Evolutionary conservation across 1,284 basidiomycete species (phyloP).

Genomic region (Malassezia psittaci): DNA sequence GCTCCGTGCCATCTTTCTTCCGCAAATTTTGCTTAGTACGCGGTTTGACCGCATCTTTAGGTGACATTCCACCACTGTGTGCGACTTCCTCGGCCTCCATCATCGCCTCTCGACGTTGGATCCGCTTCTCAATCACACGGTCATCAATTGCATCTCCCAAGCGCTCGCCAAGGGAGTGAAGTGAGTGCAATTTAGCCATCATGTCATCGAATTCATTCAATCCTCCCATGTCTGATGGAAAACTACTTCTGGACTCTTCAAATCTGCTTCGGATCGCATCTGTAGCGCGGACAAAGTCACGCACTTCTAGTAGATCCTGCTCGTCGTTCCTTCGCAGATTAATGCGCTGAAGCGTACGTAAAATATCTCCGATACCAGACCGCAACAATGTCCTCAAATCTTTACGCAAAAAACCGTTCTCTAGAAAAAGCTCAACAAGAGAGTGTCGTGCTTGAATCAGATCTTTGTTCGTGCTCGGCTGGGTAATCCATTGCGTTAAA

Average conservation of each 20-base stretch:
- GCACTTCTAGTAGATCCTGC: constrained; percentile 40
- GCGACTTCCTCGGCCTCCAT: constrained; percentile 3
- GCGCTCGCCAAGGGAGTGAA: constrained; percentile 21
- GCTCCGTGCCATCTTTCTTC: neutral
- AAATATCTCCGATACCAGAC: constrained; percentile 31
- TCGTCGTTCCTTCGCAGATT: constrained; percentile 32
- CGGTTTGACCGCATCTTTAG: neutral
- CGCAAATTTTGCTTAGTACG: neutral
- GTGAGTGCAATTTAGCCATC: constrained; percentile 15
- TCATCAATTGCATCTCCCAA: constrained; percentile 43
- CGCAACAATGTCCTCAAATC: constrained; percentile 26
- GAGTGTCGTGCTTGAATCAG: constrained; percentile 29
- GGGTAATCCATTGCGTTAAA: constrained; percentile 34
- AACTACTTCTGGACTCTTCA: neutral
- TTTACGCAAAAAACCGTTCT: constrained; percentile 21
- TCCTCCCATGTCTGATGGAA: neutral
- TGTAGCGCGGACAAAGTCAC: constrained; percentile 32
- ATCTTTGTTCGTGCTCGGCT: constrained; percentile 27
- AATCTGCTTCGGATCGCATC: constrained; percentile 16
- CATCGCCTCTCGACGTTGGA: constrained; percentile 29
- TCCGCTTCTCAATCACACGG: constrained; percentile 33
- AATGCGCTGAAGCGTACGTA: constrained; percentile 36
- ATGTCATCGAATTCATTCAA: constrained; percentile 10
- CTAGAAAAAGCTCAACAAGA: constrained; percentile 30
- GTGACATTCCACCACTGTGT: constrained; percentile 16